A percentile compares a stretch with the other conserved stretches of the same genome.
Evolutionary conservation across 345 rosid species (phyloP).

Genomic region (Carallia pectinifolia): DNA sequence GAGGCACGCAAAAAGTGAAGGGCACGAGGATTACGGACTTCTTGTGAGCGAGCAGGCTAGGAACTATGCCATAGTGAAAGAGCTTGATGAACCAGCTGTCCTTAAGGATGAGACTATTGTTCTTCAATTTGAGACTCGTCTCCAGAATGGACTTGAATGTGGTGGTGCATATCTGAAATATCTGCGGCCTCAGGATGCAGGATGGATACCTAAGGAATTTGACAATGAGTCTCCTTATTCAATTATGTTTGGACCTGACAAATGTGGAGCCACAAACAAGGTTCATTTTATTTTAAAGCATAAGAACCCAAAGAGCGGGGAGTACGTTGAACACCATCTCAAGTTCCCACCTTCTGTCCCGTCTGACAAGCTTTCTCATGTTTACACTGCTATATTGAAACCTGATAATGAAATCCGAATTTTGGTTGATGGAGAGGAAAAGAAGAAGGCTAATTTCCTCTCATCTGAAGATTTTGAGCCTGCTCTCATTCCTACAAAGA

Average conservation of each 20-base stretch:
- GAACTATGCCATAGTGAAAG: conserved; percentile 77
- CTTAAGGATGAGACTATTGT: conserved; percentile 70
- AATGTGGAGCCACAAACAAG: conserved; percentile 83
- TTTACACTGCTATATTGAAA: conserved; percentile 75
- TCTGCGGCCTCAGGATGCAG: conserved; percentile 74
- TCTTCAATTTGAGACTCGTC: conserved; percentile 74
- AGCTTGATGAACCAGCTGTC: conserved; percentile 53
- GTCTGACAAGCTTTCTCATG: conserved; percentile 75
- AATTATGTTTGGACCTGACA: conserved; percentile 93
- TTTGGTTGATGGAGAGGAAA: conserved; percentile 78
- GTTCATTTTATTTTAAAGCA: conserved; percentile 87
- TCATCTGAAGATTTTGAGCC: conserved; percentile 79
- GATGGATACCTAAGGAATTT: conserved; percentile 63
- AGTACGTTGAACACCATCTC: conserved; percentile 74
- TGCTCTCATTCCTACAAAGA: conserved; percentile 69
- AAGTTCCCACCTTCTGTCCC: conserved; percentile 81
- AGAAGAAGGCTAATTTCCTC: conserved; percentile 69
- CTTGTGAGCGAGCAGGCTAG: conserved; percentile 73
- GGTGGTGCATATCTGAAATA: conserved; percentile 87
- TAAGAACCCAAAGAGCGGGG: conserved; percentile 87
- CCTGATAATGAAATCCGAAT: conserved; percentile 65
- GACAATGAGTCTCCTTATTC: conserved; percentile 76
- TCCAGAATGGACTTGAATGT: conserved; percentile 82
- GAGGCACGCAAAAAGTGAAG: conserved; percentile 76
- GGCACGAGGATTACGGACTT: conserved; percentile 88